Percentiles rank a stretch among this genome's conserved stretches.
Evolutionary conservation across 2,329 filamentous ascomycete species (phyloP).

Genomic region (Colletotrichum sidae): DNA sequence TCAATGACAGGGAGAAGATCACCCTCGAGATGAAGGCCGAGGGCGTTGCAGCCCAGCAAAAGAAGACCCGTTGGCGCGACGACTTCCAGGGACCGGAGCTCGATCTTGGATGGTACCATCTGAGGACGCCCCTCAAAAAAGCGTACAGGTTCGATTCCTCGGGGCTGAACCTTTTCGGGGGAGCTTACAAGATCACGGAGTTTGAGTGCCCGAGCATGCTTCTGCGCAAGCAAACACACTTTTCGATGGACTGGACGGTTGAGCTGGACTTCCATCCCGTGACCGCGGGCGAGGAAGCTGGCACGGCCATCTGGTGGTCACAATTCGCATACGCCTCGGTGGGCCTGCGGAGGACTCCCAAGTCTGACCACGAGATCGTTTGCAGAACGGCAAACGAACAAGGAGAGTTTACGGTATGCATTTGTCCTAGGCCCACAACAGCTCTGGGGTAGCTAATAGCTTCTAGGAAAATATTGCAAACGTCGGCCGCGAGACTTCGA

Average conservation of each 20-base stretch:
- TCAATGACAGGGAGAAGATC: conserved; percentile 1
- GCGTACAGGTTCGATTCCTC: neutral
- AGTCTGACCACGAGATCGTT: neutral
- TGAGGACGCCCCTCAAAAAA: neutral
- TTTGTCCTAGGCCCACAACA: no score
- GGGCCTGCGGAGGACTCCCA: neutral
- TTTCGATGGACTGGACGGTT: neutral
- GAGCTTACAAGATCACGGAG: neutral
- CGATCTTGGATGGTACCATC: neutral
- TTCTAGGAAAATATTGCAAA: neutral
- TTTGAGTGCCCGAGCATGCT: conserved; percentile 4
- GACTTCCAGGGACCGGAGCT: neutral
- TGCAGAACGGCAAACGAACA: neutral
- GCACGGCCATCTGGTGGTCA: conserved; percentile 6
- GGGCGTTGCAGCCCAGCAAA: neutral
- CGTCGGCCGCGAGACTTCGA: neutral
- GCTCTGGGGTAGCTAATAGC: neutral
- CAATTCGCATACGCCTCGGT: neutral
- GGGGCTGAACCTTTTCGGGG: neutral
- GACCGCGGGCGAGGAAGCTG: neutral
- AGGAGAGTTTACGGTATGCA: neutral
- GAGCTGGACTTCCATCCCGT: neutral
- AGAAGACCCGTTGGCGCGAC: neutral
- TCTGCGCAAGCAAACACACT: neutral
- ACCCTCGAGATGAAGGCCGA: neutral